phyloP scores from a whole-genome alignment of 176 grass and related monocot genomes.

The Eleusine coracana region DNA sequence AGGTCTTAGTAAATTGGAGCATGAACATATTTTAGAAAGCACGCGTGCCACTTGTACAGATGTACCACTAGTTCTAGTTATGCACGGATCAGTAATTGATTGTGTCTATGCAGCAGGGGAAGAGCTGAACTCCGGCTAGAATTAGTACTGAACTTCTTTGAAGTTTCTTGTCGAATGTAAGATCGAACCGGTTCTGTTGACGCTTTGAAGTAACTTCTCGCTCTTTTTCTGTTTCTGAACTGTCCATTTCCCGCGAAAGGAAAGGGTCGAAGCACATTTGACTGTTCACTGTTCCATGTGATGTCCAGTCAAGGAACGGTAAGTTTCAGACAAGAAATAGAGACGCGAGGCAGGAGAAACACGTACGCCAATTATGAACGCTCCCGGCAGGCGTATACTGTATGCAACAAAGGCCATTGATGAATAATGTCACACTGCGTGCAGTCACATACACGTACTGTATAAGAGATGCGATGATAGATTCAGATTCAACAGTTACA shows the following conservation, averaged over 20 bases:
- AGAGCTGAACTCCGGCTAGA: background rate
- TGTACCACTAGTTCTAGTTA: background rate
- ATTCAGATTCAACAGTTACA: background rate
- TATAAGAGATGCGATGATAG: background rate
- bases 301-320: no score
- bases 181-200: background rate
- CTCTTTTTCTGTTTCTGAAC: background rate
- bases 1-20: constrained; percentile 26
- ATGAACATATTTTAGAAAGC: background rate
- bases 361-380: no score
- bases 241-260: background rate
- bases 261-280: background rate
- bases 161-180: background rate
- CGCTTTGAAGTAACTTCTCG: background rate
- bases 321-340: background rate
- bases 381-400: no score
- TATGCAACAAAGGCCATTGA: background rate
- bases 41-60: background rate
- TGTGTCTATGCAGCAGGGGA: background rate
- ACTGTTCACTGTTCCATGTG: background rate
- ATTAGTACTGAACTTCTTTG: background rate
- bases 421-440: background rate
- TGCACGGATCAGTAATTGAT: background rate
- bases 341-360: background rate
- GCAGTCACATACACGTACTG: no score